Evolutionary conservation across 805 yeast genomes (phyloP).

Genomic region (Wickerhamomyces kurtzmanii): DNA sequence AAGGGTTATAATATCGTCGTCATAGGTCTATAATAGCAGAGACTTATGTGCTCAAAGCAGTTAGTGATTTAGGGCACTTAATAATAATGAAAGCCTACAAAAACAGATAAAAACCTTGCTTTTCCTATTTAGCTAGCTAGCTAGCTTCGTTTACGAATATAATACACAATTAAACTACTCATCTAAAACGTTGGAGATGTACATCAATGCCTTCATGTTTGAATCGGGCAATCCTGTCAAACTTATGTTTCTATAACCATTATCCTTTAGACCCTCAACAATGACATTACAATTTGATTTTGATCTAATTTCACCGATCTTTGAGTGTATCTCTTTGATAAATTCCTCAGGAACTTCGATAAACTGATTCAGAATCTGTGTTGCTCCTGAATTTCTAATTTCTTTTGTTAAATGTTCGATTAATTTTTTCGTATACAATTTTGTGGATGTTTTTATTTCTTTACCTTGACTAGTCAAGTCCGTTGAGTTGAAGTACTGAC

Average conservation of each 20-base stretch:
- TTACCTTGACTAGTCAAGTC: constrained; percentile 1
- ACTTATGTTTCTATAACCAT: constrained; percentile 4
- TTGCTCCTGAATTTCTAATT: constrained; percentile 3
- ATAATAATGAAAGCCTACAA: too few species aligned
- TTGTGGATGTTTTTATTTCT: not conserved
- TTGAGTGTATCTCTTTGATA: not conserved
- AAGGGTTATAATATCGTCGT: too few species aligned
- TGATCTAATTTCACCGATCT: constrained; percentile 10
- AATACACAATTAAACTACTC: too few species aligned
- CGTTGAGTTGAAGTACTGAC: constrained; percentile 2
- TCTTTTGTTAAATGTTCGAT: constrained; percentile 3
- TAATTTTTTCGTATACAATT: constrained; percentile 1
- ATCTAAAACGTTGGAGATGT: too few species aligned
- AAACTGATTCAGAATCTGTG: constrained; percentile 3
- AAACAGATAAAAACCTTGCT: too few species aligned
- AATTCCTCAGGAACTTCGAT: constrained; percentile 11
- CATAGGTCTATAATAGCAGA: too few species aligned
- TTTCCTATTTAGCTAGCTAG: too few species aligned
- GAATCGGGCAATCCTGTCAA: constrained; percentile 10
- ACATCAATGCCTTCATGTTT: constrained; percentile 7
- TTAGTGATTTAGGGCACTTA: too few species aligned
- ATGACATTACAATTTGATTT: constrained; percentile 10
- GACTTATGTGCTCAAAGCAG: too few species aligned
- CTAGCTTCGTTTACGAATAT: too few species aligned
- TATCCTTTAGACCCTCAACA: constrained; percentile 4